Percentiles rank a stretch among this genome's conserved stretches.
Evolutionary conservation across 2,329 filamentous ascomycete species (phyloP).

Genomic region (Xenoacremonium recifei): DNA sequence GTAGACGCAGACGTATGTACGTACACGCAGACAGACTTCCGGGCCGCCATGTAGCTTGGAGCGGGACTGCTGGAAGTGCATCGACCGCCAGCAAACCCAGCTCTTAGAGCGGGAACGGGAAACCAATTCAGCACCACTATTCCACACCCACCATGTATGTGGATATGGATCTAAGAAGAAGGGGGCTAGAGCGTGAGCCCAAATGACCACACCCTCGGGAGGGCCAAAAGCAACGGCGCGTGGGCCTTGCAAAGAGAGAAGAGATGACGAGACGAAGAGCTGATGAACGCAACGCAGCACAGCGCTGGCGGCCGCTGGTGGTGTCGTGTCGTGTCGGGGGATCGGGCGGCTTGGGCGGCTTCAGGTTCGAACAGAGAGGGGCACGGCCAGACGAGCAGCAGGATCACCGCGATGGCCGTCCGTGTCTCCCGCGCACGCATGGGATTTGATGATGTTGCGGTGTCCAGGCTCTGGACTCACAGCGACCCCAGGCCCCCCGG

Average conservation of each 20-base stretch:
- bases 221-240: constrained; percentile 22
- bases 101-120: constrained; percentile 15
- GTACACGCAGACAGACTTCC: no score
- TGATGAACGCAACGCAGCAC: constrained; percentile 1
- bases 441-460: neutral
- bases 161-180: constrained; percentile 19
- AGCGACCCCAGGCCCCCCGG: neutral
- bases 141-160: constrained; percentile 18
- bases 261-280: constrained; percentile 28
- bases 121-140: constrained; percentile 16
- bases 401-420: neutral
- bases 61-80: constrained; percentile 15
- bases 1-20: constrained; percentile 8
- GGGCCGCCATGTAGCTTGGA: constrained; percentile 16
- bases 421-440: no score
- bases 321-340: no score
- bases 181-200: constrained; percentile 18
- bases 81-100: constrained; percentile 17
- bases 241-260: constrained; percentile 22
- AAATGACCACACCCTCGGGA: constrained; percentile 18
- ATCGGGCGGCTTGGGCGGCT: neutral
- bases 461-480: neutral
- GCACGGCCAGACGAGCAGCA: no score
- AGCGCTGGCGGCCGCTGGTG: constrained; percentile 6
- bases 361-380: no score